These are phyloP conservation scores for Neurospora hispaniola DNA, from an alignment of 495 filamentous ascomycete species.

Conservation along the genomic window DNA sequence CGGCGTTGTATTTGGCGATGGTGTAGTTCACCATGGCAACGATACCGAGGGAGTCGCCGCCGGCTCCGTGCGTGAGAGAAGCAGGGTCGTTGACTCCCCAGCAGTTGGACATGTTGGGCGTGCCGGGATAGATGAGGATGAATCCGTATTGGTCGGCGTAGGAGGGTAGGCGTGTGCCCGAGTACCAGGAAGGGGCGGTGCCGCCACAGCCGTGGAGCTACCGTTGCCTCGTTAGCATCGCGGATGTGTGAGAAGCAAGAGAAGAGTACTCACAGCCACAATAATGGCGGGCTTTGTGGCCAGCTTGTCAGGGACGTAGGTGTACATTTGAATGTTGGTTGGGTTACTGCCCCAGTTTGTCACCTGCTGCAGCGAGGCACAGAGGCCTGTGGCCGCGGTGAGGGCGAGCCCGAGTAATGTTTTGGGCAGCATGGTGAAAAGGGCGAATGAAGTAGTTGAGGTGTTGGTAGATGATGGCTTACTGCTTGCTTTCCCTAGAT, in stretches of 20 bases:
- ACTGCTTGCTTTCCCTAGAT: not conserved
- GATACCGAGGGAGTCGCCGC: conserved; percentile 43
- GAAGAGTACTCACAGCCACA: conserved; percentile 19
- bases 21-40: conserved; percentile 47
- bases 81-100: conserved; percentile 42
- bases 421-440: conserved; percentile 10
- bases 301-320: conserved; percentile 30
- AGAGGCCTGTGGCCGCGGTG: conserved; percentile 8
- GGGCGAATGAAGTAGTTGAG: not conserved
- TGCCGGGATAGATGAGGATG: conserved; percentile 43
- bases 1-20: conserved; percentile 35
- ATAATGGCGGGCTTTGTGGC: conserved; percentile 27
- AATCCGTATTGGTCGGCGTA: conserved; percentile 40
- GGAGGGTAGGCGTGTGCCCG: conserved; percentile 23
- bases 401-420: conserved; percentile 13
- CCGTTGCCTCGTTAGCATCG: not conserved
- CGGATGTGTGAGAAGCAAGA: conserved; percentile 6
- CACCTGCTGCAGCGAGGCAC: conserved; percentile 28
- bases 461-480: not conserved
- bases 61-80: conserved; percentile 41
- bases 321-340: conserved; percentile 27
- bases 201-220: conserved; percentile 32
- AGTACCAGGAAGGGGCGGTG: conserved; percentile 22
- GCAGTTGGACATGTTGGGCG: conserved; percentile 39
- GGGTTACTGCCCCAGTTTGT: conserved; percentile 28